Conservation (phyloP, 1,139 yeast genomes). For the Magnusiomyces paraingens region DNA sequence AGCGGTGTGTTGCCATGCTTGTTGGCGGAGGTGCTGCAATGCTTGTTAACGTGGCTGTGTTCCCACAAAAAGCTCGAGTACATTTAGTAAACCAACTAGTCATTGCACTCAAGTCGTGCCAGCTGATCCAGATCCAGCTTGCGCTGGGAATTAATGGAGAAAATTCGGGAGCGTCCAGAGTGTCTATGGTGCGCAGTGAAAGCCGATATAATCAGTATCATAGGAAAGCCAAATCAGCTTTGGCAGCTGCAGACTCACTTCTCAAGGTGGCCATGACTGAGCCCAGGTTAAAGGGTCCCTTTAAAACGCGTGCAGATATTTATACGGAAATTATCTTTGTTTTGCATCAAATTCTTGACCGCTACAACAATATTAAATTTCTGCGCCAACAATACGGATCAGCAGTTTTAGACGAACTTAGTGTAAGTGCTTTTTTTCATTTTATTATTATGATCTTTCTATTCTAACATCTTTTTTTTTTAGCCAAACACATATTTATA, state of each 20-base stretch:
- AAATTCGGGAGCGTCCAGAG: conserved; percentile 21
- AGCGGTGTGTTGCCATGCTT: conserved; percentile 44
- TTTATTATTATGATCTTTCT: too few species aligned
- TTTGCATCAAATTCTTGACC: conserved; percentile 42
- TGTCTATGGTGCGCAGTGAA: conserved; percentile 25
- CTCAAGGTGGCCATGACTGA: conserved; percentile 38
- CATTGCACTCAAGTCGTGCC: conserved; percentile 36
- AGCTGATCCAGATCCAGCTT: conserved; percentile 36
- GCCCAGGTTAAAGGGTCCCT: conserved; percentile 44
- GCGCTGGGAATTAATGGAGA: conserved; percentile 41
- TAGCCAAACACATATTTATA: conserved; percentile 21
- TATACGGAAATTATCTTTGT: conserved; percentile 42
- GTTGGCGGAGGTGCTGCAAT: conserved; percentile 45
- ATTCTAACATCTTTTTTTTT: too few species aligned
- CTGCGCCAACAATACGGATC: conserved; percentile 42
- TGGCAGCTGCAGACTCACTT: conserved; percentile 37
- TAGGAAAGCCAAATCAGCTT: conserved; percentile 35
- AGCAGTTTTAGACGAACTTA: conserved; percentile 41
- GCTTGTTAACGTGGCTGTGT: conserved; percentile 39
- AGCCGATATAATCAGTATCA: conserved; percentile 14
- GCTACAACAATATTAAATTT: conserved; percentile 42
- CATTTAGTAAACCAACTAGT: conserved; percentile 39
- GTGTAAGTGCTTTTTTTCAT: conserved; percentile 14
- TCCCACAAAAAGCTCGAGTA: conserved; percentile 44
- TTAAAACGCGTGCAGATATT: conserved; percentile 36